A percentile compares a stretch with the other conserved stretches of the same genome.
Conservation (phyloP, 2,329 filamentous ascomycete species). For the Aspergillus oerlinghausenensis region DNA sequence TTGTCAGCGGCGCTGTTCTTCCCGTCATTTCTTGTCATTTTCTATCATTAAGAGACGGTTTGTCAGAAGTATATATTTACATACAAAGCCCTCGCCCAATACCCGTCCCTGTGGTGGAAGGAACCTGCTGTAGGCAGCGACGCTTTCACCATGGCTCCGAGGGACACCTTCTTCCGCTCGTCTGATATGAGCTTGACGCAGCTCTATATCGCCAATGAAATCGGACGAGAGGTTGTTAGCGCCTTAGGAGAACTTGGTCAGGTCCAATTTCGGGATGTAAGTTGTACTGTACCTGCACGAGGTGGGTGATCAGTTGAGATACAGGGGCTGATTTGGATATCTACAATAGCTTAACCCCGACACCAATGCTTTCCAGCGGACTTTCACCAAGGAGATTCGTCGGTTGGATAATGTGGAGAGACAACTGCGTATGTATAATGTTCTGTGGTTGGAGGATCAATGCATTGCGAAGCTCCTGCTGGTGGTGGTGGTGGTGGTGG, state of each 20-base stretch:
- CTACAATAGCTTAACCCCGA: constrained; percentile 75
- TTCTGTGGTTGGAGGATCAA: neutral
- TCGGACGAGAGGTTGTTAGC: constrained; percentile 94
- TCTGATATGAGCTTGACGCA: constrained; percentile 99
- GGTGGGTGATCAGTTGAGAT: constrained; percentile 1
- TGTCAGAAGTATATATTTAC: neutral
- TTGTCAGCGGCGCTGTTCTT: constrained; percentile 9
- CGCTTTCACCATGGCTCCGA: constrained; percentile 52
- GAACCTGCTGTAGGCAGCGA: constrained; percentile 18
- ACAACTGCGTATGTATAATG: constrained; percentile 71
- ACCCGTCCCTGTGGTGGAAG: constrained; percentile 16
- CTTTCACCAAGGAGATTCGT: constrained; percentile 96
- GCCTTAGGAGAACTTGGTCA: constrained; percentile 92
- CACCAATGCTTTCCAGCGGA: constrained; percentile 90
- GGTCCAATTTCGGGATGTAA: constrained; percentile 95
- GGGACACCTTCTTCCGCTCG: constrained; percentile 98
- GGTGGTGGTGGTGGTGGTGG: constrained; percentile 6
- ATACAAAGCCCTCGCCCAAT: constrained; percentile 3
- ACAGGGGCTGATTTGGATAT: constrained; percentile 15
- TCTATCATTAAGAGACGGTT: constrained; percentile 1
- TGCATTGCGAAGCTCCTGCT: neutral
- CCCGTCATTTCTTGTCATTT: constrained; percentile 4
- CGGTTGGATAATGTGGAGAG: constrained; percentile 96
- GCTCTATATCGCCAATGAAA: constrained; percentile 98
- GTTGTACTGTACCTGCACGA: constrained; percentile 29